Base-by-base conservation (phyloP, 768 basidiomycete species). In the Amanita jacksonii region DNA sequence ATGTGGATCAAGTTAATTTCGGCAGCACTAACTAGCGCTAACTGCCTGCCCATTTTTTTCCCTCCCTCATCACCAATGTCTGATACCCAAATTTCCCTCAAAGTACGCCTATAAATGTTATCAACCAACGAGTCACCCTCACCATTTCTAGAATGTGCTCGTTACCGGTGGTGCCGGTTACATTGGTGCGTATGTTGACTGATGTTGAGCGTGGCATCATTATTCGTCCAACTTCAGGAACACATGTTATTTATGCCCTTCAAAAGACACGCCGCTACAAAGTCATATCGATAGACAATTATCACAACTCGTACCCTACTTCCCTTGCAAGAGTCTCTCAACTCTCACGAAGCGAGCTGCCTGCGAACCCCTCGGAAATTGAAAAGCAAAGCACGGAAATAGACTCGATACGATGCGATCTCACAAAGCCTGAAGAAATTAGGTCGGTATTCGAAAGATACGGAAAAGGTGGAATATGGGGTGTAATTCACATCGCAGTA, bases 221-320 rank as follows among this genome's bases (percentile, higher is more conserved):
- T 44, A 51, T 53, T 47, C 46, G 46, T 46, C 38, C 39, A 45
- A 52, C 48, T 40, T 28, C 57, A 91, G 94, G 92, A 57, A 94
- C 93, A 20, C 96, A 99, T 65, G 83, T 97, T 59, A 81, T 97
- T 51, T 88, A 85, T 48, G 70, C 77, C 38, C 69, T 96, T 31
- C 81, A 96, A 52, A 75, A 87, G 57, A 89, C 91, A 9, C 78
- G 90, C 47, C 71, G 80, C 50, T 99, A 86, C 74, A 87, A 85
- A 59, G 90, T 97, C 54, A 79, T 97, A 51, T 85, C 92, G 18
- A 75, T 98, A 54, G 96, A 99, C 69, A 98, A 98, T 69, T 71
- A 85, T 68, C 81, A 91, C 64, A 99, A 99, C 60, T 92, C 96
- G 2, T 77, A 79, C 52, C 79, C 86, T 2, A 68, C 69, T 16